Evolutionary conservation across 2,329 filamentous ascomycete genomes (phyloP).

Genomic region (Geosmithia flava): DNA sequence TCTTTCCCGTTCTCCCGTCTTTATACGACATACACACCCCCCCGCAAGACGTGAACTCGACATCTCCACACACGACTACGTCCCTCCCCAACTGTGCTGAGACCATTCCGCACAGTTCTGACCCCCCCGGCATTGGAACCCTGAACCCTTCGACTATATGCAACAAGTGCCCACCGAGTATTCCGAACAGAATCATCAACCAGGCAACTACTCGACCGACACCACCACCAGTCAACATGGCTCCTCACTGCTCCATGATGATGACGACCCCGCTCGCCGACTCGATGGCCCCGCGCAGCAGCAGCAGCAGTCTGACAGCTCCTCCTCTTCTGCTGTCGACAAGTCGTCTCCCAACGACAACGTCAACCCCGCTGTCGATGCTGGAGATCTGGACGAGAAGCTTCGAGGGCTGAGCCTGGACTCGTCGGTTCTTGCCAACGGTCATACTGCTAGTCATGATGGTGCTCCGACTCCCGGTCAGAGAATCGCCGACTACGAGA

Average conservation of each 20-base stretch:
- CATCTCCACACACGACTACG: background rate
- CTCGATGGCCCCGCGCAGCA: conserved; percentile 12
- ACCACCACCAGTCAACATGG: conserved; percentile 41
- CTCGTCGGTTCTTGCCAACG: conserved; percentile 5
- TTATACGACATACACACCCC: background rate
- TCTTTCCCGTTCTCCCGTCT: too few species aligned
- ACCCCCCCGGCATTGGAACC: conserved; percentile 12
- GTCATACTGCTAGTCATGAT: conserved; percentile 10
- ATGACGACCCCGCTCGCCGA: conserved; percentile 19
- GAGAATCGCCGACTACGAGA: conserved; percentile 49
- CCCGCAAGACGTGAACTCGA: background rate
- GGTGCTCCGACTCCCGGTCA: conserved; percentile 29
- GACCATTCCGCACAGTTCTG: conserved; percentile 36
- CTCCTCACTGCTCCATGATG: conserved; percentile 33
- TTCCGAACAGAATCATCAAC: conserved; percentile 27
- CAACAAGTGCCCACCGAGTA: conserved; percentile 42
- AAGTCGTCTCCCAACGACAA: conserved; percentile 18
- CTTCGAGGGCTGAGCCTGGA: conserved; percentile 38
- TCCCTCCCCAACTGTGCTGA: conserved; percentile 35
- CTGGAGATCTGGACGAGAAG: conserved; percentile 32
- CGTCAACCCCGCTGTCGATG: conserved; percentile 20
- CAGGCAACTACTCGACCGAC: conserved; percentile 19
- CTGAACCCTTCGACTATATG: conserved; percentile 42
- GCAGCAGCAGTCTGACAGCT: conserved; percentile 21
- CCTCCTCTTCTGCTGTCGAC: too few species aligned